These are phyloP conservation scores for Yamadazyma atmosphaerica DNA, from an alignment of 1,139 yeast genomes.

Conservation along the genomic window DNA sequence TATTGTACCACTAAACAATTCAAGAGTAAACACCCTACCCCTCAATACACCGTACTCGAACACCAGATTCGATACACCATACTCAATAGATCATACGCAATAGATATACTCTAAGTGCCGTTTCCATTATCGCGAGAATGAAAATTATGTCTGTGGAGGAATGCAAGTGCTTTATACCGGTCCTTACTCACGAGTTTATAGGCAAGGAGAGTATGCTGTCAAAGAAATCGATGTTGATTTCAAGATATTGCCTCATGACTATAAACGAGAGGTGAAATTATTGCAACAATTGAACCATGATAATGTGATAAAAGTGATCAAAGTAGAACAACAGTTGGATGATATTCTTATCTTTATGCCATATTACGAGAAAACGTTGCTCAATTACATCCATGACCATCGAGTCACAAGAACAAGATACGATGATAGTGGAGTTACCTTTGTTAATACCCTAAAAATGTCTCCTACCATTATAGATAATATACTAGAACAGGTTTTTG, in stretches of 20 bases:
- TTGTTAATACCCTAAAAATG: slow-evolving; percentile 15
- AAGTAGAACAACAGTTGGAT: slow-evolving; percentile 27
- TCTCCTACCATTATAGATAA: slow-evolving; percentile 15
- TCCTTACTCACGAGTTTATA: slow-evolving; percentile 37
- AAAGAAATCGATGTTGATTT: slow-evolving; percentile 44
- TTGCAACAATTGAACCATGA: slow-evolving; percentile 23
- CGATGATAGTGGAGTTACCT: slow-evolving; percentile 10
- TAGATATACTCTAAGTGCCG: no score
- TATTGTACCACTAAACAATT: no score
- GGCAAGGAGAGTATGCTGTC: slow-evolving; percentile 30
- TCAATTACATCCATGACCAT: slow-evolving; percentile 21
- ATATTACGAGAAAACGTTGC: slow-evolving; percentile 29
- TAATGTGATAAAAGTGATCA: slow-evolving; percentile 24
- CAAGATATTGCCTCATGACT: slow-evolving; percentile 38
- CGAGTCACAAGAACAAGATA: slow-evolving; percentile 13
- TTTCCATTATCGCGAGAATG: no score
- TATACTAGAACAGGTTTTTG: slow-evolving; percentile 22
- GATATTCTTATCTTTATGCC: slow-evolving; percentile 38
- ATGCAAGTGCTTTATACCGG: slow-evolving; percentile 30
- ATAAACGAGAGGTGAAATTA: slow-evolving; percentile 32
- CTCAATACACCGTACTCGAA: no score
- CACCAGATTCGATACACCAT: no score
- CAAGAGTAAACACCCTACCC: no score
- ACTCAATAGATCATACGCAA: no score
- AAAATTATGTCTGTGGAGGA: no score